These are phyloP conservation scores for Neostapfia colusana DNA, from an alignment of 176 grass and related monocot species.

Conservation along the genomic window DNA sequence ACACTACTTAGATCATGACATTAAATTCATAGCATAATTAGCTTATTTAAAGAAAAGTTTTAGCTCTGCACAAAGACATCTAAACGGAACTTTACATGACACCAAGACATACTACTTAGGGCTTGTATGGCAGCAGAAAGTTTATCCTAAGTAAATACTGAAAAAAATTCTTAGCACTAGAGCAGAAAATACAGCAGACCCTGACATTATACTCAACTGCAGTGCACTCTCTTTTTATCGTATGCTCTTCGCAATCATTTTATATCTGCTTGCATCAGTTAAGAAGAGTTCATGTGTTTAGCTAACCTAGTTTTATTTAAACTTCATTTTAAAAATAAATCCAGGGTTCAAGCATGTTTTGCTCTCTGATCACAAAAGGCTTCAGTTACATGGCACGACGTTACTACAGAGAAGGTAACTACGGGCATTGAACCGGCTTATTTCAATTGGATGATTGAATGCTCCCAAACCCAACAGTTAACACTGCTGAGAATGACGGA, in stretches of 20 bases:
- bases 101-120: neutral
- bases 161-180: neutral
- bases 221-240: neutral
- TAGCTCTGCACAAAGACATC: neutral
- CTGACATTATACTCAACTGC: neutral
- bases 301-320: neutral
- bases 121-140: neutral
- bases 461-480: slow-evolving; percentile 19
- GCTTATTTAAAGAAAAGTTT: neutral
- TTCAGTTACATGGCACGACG: neutral
- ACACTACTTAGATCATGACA: neutral
- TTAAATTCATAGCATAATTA: no score
- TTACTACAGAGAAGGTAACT: slow-evolving; percentile 9
- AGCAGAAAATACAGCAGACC: neutral
- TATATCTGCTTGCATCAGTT: neutral
- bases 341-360: neutral
- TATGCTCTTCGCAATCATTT: slow-evolving; percentile 4
- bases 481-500: slow-evolving; percentile 10
- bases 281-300: neutral
- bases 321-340: neutral
- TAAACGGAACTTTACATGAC: slow-evolving; percentile 5
- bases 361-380: neutral
- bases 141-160: slow-evolving; percentile 4
- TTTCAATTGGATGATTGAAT: slow-evolving; percentile 19
- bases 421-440: neutral